Conservation (phyloP, 768 basidiomycete species). For the Lentinula raphanica region DNA sequence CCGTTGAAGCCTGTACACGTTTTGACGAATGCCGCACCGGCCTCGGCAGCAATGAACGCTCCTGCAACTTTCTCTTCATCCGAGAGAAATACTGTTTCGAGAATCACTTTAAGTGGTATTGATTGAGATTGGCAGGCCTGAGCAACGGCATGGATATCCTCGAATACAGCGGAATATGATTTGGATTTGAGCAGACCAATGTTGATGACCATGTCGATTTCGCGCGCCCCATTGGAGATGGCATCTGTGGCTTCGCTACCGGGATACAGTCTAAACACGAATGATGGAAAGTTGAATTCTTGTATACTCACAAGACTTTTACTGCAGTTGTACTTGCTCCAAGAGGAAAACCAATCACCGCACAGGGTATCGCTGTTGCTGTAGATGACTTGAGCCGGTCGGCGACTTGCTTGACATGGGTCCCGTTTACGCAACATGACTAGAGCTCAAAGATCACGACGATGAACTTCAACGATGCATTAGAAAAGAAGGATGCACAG, state of each 20-base stretch:
- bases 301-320: slow-evolving; percentile 36
- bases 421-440: slow-evolving; percentile 50
- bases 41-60: slow-evolving; percentile 41
- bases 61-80: slow-evolving; percentile 42
- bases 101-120: slow-evolving; percentile 44
- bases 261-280: not conserved
- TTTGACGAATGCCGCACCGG: slow-evolving; percentile 49
- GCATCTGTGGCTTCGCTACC: slow-evolving; percentile 44
- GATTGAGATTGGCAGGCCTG: slow-evolving; percentile 18
- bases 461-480: too few species aligned
- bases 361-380: slow-evolving; percentile 36
- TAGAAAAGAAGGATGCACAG: too few species aligned
- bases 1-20: slow-evolving; percentile 48
- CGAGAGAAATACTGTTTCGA: slow-evolving; percentile 45
- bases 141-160: slow-evolving; percentile 37
- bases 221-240: slow-evolving; percentile 39
- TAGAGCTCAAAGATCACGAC: slow-evolving; percentile 15
- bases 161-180: slow-evolving; percentile 30
- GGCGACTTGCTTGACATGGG: slow-evolving; percentile 37
- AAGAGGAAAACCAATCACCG: slow-evolving; percentile 48
- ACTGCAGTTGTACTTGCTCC: slow-evolving; percentile 38
- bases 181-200: slow-evolving; percentile 39
- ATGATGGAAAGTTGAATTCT: not conserved
- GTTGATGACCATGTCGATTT: slow-evolving; percentile 50
- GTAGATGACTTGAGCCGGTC: slow-evolving; percentile 31